These are phyloP conservation scores for Carallia pectinifolia DNA, from an alignment of 345 rosid genomes.

Conservation along the genomic window DNA sequence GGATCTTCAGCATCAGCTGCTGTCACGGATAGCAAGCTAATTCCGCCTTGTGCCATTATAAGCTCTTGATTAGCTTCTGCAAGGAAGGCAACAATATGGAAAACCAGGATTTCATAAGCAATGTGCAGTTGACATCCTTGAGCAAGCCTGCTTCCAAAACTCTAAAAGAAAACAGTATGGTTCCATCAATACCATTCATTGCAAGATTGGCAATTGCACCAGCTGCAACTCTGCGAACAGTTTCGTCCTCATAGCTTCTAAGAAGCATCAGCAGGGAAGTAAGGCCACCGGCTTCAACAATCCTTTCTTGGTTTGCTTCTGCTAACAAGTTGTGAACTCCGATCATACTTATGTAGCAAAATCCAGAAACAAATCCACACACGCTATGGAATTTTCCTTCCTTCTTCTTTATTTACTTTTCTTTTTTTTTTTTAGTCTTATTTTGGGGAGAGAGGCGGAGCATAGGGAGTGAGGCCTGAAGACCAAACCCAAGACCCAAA, in stretches of 20 bases:
- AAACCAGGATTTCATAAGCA: not conserved
- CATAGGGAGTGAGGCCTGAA: no score
- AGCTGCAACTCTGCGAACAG: constrained; percentile 37
- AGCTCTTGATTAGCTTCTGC: constrained; percentile 38
- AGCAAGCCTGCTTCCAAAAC: not conserved
- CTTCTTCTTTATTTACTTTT: no score
- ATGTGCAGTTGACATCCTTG: not conserved
- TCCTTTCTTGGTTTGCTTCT: constrained; percentile 34
- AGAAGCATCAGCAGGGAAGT: constrained; percentile 36
- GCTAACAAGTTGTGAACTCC: constrained; percentile 1
- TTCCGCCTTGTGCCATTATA: constrained; percentile 35
- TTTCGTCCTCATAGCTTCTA: constrained; percentile 37
- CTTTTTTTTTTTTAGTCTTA: no score
- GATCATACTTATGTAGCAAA: not conserved
- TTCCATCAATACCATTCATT: constrained; percentile 27
- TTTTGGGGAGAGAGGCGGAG: no score
- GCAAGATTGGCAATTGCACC: constrained; percentile 41
- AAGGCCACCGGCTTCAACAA: constrained; percentile 39
- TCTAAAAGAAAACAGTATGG: not conserved
- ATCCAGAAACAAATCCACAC: not conserved
- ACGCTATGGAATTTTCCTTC: no score
- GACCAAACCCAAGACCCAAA: no score
- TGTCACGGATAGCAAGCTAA: constrained; percentile 29
- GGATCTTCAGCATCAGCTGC: constrained; percentile 43
- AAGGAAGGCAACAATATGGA: not conserved